A percentile compares a stretch with the other conserved stretches of the same genome.
phyloP scores from a whole-genome alignment of 306 rosid species.

The Medicago arabica region DNA sequence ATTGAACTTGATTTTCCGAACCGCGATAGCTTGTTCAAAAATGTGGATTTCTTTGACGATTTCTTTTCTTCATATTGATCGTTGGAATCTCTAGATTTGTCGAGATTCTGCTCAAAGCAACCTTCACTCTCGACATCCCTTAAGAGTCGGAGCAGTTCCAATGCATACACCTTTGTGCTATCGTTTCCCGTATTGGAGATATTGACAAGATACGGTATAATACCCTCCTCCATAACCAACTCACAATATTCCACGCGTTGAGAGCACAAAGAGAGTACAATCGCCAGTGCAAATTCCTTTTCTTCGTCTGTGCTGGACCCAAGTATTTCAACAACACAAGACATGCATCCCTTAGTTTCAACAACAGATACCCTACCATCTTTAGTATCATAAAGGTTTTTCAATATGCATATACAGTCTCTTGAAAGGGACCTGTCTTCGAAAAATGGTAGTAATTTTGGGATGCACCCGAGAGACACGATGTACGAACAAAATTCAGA shows the following conservation, averaged over 20 bases:
- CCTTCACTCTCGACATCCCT: conserved; percentile 52
- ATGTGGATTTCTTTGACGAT: conserved; percentile 51
- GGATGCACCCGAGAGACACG: conserved; percentile 61
- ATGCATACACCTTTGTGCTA: conserved; percentile 53
- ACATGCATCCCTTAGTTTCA: conserved; percentile 75
- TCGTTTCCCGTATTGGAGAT: conserved; percentile 68
- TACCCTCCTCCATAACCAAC: conserved; percentile 76
- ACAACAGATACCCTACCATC: conserved; percentile 61
- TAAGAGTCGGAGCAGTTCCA: conserved; percentile 74
- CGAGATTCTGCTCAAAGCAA: conserved; percentile 32
- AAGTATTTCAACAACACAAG: conserved; percentile 63
- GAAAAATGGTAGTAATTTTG: conserved; percentile 68
- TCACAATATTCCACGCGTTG: conserved; percentile 71
- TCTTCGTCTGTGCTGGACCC: conserved; percentile 55
- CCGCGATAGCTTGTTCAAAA: conserved; percentile 50
- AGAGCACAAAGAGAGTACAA: conserved; percentile 82
- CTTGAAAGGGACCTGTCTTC: conserved; percentile 45
- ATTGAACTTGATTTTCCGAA: conserved; percentile 50
- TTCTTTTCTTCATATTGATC: conserved; percentile 46
- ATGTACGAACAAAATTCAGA: conserved; percentile 52
- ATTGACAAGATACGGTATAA: conserved; percentile 65
- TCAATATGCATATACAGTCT: conserved; percentile 54
- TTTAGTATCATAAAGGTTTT: conserved; percentile 58
- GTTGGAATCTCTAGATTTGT: conserved; percentile 30
- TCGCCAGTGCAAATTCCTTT: conserved; percentile 69